These are phyloP conservation scores for Neoboletus subvelutipes DNA, from an alignment of 768 basidiomycete species.

Conservation along the genomic window DNA sequence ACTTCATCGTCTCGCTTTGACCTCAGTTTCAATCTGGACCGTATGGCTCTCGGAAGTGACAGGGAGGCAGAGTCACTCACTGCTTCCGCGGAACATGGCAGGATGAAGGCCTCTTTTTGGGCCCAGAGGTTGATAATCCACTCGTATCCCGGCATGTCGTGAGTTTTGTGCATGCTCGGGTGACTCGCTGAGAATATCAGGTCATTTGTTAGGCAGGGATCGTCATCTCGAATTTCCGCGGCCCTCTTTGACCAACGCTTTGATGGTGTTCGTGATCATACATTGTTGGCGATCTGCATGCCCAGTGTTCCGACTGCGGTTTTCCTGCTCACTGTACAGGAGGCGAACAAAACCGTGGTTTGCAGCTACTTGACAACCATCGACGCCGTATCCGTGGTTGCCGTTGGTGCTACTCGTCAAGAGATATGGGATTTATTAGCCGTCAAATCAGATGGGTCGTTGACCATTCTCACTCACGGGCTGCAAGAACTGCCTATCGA, in stretches of 20 bases:
- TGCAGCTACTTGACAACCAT: conserved; percentile 39
- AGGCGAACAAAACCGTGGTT: conserved; percentile 41
- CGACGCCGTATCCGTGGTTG: conserved; percentile 50
- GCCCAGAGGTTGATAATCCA: conserved; percentile 57
- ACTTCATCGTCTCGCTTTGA: conserved; percentile 54
- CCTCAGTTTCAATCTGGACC: conserved; percentile 59
- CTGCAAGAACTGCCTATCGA: conserved; percentile 41
- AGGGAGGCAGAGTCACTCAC: conserved; percentile 43
- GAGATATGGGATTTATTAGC: conserved; percentile 69
- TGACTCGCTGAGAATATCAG: conserved; percentile 2
- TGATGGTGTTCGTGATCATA: conserved; percentile 52
- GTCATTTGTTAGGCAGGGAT: conserved; percentile 15
- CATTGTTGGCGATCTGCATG: conserved; percentile 56
- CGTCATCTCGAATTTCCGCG: conserved; percentile 41
- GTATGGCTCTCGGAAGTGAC: conserved; percentile 60
- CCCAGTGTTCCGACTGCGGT: conserved; percentile 47
- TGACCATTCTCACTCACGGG: conserved; percentile 66
- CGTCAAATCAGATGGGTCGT: conserved; percentile 52
- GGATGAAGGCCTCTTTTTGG: conserved; percentile 75
- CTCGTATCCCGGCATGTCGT: conserved; percentile 52
- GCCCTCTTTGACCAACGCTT: conserved; percentile 65
- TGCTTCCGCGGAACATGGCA: conserved; percentile 52
- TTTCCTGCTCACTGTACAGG: conserved; percentile 46
- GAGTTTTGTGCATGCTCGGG: conserved; percentile 25
- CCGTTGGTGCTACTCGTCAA: conserved; percentile 63